Conservation (phyloP, 768 basidiomycete genomes). For the Leccinellum luteum region DNA sequence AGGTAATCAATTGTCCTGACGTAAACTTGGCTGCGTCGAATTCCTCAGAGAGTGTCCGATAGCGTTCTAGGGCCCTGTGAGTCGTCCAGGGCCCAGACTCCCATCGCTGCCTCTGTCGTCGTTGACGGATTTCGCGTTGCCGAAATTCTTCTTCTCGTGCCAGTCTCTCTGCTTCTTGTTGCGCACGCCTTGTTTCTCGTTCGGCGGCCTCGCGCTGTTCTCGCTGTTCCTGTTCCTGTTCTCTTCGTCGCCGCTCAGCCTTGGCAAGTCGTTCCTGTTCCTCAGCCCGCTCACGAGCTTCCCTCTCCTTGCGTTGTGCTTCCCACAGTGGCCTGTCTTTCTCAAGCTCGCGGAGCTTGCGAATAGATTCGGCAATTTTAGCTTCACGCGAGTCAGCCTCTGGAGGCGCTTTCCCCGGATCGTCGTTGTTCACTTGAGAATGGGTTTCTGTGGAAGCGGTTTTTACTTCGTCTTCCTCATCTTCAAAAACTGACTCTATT, state of each 20-base stretch:
- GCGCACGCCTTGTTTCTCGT: conserved; percentile 20
- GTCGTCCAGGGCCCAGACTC: conserved; percentile 60
- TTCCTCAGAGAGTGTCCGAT: conserved; percentile 52
- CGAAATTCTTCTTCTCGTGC: conserved; percentile 35
- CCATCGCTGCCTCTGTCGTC: conserved; percentile 54
- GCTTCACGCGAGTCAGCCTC: conserved; percentile 39
- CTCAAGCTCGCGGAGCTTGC: conserved; percentile 68
- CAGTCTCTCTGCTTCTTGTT: conserved; percentile 30
- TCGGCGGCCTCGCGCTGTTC: conserved; percentile 27
- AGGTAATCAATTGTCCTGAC: conserved; percentile 48
- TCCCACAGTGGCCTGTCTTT: conserved; percentile 63
- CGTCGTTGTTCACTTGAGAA: not conserved
- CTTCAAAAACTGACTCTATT: conserved; percentile 11
- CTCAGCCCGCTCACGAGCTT: conserved; percentile 41
- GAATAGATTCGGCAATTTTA: conserved; percentile 59
- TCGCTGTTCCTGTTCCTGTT: conserved; percentile 28
- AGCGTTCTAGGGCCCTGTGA: conserved; percentile 68
- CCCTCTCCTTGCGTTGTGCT: conserved; percentile 46
- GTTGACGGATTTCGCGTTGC: conserved; percentile 40
- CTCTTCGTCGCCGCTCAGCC: conserved; percentile 32
- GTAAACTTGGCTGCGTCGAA: conserved; percentile 66
- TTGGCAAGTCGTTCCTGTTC: conserved; percentile 39
- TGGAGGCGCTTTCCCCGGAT: not conserved
- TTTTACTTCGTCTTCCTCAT: conserved; percentile 11
- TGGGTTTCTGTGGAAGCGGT: conserved; percentile 1